Percentiles rank a stretch among this genome's conserved stretches.
Evolutionary conservation across 2,329 filamentous ascomycete genomes (phyloP).

Genomic region (Cercospora nicotianae): DNA sequence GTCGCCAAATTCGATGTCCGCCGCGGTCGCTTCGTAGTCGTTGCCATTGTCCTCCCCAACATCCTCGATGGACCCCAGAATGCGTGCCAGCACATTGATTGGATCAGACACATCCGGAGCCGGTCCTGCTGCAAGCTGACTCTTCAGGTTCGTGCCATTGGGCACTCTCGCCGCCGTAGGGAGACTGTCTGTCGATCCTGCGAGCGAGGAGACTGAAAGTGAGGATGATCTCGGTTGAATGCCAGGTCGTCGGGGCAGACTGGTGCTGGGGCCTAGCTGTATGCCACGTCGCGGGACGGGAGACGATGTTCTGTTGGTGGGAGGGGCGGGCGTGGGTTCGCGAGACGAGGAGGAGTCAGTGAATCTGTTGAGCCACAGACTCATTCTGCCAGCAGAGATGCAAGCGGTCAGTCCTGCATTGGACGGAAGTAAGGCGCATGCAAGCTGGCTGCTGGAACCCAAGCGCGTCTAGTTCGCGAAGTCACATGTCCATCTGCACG

Average conservation of each 20-base stretch:
- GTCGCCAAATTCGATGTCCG: constrained; percentile 75
- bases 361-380: constrained; percentile 90
- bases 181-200: constrained; percentile 75
- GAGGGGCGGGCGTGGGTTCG: constrained; percentile 64
- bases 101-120: constrained; percentile 65
- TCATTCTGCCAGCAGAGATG: constrained; percentile 11
- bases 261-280: constrained; percentile 65
- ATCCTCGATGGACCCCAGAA: constrained; percentile 49
- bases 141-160: constrained; percentile 69
- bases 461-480: background rate
- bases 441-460: background rate
- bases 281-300: constrained; percentile 68
- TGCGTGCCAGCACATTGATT: constrained; percentile 64
- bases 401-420: background rate
- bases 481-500: constrained; percentile 1
- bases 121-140: constrained; percentile 51
- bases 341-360: constrained; percentile 39
- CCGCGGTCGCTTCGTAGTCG: constrained; percentile 50
- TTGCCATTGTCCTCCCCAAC: constrained; percentile 41
- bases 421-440: background rate
- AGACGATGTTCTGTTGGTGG: constrained; percentile 68
- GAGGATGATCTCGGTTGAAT: constrained; percentile 73
- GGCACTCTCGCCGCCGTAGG: constrained; percentile 62
- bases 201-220: constrained; percentile 69
- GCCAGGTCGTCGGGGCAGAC: constrained; percentile 65